Conservation (phyloP, 345 rosid species). For the Viola odorata region DNA sequence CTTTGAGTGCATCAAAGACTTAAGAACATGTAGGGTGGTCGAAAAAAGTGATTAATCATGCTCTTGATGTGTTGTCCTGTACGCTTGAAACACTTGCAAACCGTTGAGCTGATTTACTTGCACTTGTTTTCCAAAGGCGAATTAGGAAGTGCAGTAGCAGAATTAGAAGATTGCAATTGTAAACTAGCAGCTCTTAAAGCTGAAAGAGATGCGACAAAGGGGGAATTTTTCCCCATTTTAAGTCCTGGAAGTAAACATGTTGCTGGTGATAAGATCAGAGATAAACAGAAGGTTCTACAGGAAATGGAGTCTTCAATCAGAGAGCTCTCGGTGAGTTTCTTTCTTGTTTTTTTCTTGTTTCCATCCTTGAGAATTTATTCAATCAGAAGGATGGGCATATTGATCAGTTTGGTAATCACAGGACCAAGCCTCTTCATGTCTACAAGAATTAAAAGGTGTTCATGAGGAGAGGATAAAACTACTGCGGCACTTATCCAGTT, state of each 20-base stretch:
- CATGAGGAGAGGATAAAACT: constrained; percentile 71
- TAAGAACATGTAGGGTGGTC: too few relatives aligned
- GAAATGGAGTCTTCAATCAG: constrained; percentile 69
- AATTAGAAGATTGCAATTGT: constrained; percentile 60
- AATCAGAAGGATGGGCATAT: constrained; percentile 12
- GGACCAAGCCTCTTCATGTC: constrained; percentile 63
- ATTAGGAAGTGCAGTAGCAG: constrained; percentile 50
- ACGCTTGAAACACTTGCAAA: too few relatives aligned
- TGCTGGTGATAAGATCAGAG: constrained; percentile 53
- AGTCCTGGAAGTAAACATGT: constrained; percentile 56
- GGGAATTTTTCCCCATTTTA: constrained; percentile 67
- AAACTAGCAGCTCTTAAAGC: constrained; percentile 68
- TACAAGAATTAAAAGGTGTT: constrained; percentile 63
- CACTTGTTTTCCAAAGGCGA: constrained; percentile 54
- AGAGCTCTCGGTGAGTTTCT: constrained; percentile 53
- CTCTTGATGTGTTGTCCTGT: too few relatives aligned
- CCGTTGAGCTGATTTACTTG: constrained; percentile 2
- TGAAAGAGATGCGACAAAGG: constrained; percentile 76
- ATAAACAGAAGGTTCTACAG: constrained; percentile 63
- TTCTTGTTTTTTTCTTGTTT: constrained; percentile 9
- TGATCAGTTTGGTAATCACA: constrained; percentile 32
- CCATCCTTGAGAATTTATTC: constrained; percentile 16
- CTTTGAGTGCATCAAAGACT: too few relatives aligned
- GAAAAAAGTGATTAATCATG: too few relatives aligned
- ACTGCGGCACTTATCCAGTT: constrained; percentile 46